A percentile compares a stretch with the other conserved stretches of the same genome.
Conservation (phyloP, 2,329 filamentous ascomycete genomes). For the Epichloe glyceriae region DNA sequence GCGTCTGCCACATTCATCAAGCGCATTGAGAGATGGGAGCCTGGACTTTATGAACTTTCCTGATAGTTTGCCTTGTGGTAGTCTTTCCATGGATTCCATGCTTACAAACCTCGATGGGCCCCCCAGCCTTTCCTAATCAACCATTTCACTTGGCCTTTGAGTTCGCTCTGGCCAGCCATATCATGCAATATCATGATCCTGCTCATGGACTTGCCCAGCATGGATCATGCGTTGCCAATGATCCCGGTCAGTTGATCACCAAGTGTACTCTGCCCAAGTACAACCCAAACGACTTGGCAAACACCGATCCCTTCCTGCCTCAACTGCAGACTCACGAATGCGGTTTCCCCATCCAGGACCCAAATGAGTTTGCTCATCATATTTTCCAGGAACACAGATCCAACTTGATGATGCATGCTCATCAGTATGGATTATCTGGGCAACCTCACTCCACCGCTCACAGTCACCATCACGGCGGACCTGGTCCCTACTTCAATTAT, state of each 20-base stretch:
- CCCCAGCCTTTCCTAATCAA: constrained; percentile 7
- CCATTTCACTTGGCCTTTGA: constrained; percentile 11
- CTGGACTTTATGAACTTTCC: constrained; percentile 7
- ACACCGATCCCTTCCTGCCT: constrained; percentile 7
- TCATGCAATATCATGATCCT: constrained; percentile 18
- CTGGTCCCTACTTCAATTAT: constrained; percentile 3
- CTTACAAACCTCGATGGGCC: constrained; percentile 5
- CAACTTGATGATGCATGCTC: constrained; percentile 6
- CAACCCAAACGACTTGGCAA: constrained; percentile 6
- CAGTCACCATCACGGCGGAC: background rate
- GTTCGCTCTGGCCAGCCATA: constrained; percentile 16
- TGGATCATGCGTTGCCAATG: constrained; percentile 16
- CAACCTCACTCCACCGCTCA: constrained; percentile 1
- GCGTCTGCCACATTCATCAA: constrained; percentile 1
- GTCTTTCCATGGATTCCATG: constrained; percentile 11
- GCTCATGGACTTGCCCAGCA: constrained; percentile 11
- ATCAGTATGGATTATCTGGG: constrained; percentile 6
- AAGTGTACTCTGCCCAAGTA: constrained; percentile 17
- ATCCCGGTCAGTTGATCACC: constrained; percentile 13
- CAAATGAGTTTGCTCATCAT: constrained; percentile 16
- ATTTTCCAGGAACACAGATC: constrained; percentile 17
- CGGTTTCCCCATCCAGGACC: constrained; percentile 16
- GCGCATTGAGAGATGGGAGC: constrained; percentile 1
- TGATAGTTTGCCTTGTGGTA: constrained; percentile 10
- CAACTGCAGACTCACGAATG: constrained; percentile 13